Conservation (phyloP, 176 grass and related monocot species). For the Lolium rigidum region DNA sequence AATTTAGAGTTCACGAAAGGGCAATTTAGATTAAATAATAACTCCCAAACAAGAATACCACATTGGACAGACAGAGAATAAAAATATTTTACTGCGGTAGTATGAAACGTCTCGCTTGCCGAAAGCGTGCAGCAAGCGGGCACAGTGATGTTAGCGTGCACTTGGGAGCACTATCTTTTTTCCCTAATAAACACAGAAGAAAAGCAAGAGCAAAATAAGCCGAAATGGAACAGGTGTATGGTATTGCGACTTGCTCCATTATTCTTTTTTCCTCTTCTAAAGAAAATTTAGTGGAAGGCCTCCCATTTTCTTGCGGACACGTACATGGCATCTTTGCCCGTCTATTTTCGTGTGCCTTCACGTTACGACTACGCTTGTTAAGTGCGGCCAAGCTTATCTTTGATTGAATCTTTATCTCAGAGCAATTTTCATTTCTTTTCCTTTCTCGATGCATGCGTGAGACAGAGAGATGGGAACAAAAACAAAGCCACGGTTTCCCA, state of each 20-base stretch:
- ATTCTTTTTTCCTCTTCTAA: background rate
- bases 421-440: conserved; percentile 26
- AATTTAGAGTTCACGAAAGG: too few relatives aligned
- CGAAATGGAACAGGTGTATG: background rate
- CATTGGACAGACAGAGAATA: too few relatives aligned
- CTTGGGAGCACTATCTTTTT: background rate
- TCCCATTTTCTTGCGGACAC: conserved; percentile 24
- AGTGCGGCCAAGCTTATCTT: conserved; percentile 55
- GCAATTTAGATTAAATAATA: too few relatives aligned
- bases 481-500: conserved; percentile 49
- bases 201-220: conserved; percentile 2
- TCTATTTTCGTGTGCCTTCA: conserved; percentile 33
- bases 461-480: conserved; percentile 36
- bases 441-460: conserved; percentile 12
- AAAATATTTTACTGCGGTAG: too few relatives aligned
- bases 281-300: background rate
- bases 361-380: conserved; percentile 11
- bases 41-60: too few relatives aligned
- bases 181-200: background rate
- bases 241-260: background rate
- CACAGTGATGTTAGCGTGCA: conserved; percentile 47
- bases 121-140: conserved; percentile 32
- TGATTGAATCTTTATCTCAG: background rate
- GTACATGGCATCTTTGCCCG: conserved; percentile 20
- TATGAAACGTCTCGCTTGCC: background rate